Base-by-base conservation (phyloP, 768 basidiomycete species). In the Lentinula boryana region DNA sequence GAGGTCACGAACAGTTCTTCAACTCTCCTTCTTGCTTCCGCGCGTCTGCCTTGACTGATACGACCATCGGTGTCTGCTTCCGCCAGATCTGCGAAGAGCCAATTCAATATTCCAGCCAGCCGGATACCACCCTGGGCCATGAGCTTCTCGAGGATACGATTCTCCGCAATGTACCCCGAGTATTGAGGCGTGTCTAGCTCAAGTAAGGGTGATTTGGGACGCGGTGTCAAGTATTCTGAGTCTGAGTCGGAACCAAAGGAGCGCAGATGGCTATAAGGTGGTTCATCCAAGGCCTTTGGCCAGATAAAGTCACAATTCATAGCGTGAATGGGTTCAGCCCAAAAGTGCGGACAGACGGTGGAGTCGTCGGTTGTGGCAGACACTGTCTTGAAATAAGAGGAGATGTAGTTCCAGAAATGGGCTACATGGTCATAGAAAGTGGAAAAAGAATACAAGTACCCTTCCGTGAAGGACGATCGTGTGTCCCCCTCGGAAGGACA, bases 161-260 rank as follows among this genome's bases (percentile, higher is more conserved):
- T 74, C 23, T 84, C 73, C 62, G 76, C 78, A 65, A 98, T 85
- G 41, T 74, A 73, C 0, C 89, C 91, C 1, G 87, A 75, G 67
- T 97, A 98, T 56, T 85, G 75, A 0, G 91, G 85, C 15, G 91
- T 94, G 70, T 94, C 87, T 15, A 98, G 81, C 69, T 97, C 88
- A 27, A 89, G 72, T 52, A 84, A 79, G 1, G 70, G 63, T 2
- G 59, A 53, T 40, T 56, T 65, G 3, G 58, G 63, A 6, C 52
- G 31, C 2, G 57, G 52, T 36, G 43, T 51, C 32, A 21, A 58
- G 55, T 8, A 8, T 13, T 38, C 36, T 27, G 61, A 63, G 58
- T 57, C 65, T 59, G 56, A 60, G 49, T 62, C 43, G 7, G 40
- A 43, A 4, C 23, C 46, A 21, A 43, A 46, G 6, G 62, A 56